Base-by-base conservation (phyloP, 306 rosid genomes). In the Medicago truncatula region DNA sequence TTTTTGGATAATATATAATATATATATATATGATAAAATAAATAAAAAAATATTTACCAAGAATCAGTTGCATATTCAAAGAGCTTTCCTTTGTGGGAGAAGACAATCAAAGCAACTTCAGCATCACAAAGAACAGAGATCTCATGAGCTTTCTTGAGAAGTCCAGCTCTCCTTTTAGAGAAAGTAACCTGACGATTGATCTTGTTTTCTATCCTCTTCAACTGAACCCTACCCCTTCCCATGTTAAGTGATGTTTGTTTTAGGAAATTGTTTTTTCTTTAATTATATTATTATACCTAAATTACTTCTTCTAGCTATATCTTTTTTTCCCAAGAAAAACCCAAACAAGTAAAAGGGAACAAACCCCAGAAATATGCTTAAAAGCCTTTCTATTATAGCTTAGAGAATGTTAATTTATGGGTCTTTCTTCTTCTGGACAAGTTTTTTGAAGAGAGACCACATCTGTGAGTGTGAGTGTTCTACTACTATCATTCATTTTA, bases 171-270 rank as follows among this genome's bases (percentile, higher is more conserved):
- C 80, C 97, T 89, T 90, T 94, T 94, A 14, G 98, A 89, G 85
- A 93, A 93, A 43, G 97, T 93, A 3, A 93, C 98, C 80, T 93
- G 96, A 36, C 97, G 67, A 79, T 94, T 94, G 90, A 94, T 94
- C 90, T 92, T 94, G 90, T 94, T 94, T 83, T 94, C 98, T 82
- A 94, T 92, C 67, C 97, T 77, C 86, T 90, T 94, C 68, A 92
- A 68, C 87, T 90, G 88, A 87, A 94, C 97, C 90, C 96, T 94
- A 81, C 98, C 98, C 47, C 98, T 94, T 23, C 98, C 98, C 98
- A 58, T 58, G 4, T 58, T 58, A 11, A 12, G 14, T 18, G 25
- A 56, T 56, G 34, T 56, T 56, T 56, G 1, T 56, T 56, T 56
- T 56, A 56, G 61, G 61, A 18, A 56, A 59, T 59, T 54, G n/a